Base-by-base conservation (phyloP, 352 stramenopile genomes). In the Phytophthora rubi region DNA sequence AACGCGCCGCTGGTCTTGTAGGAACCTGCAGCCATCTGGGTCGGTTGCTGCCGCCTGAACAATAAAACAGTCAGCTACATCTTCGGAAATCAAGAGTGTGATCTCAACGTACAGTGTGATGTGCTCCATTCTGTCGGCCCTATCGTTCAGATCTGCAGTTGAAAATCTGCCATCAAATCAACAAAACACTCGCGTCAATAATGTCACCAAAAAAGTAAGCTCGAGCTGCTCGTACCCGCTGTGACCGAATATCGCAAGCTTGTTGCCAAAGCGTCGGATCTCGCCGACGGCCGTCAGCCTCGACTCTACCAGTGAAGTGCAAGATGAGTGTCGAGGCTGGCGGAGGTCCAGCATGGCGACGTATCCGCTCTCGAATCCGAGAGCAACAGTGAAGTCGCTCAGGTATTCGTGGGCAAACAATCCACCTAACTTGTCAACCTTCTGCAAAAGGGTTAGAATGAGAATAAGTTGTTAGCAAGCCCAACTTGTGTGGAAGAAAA, bases 401-500 rank as follows among this genome's bases (percentile, higher is more conserved):
- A 91, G 56, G 61, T 93, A 92, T 65, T 94, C 83, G 42, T 95
- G 88, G 12, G 81, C 73, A 57, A 89, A 95, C 18, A 95, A 73
- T 1, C 86, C 86, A 15, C 88, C 86, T 51, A 86, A 68, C 4
- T 59, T 52, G 9, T 73, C 51, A 23, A 89, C 51, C n/a, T 77
- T 71, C 81, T 92, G 35, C 44, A 56, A 10, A 37, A 59, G 23
- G 23, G 23, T 26, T 26, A 26, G 23, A 26, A 26, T 26, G 23
- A 12, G 15, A 26, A 32, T 33, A 53, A 58, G n/a, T 65, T 28
- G 62, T 30, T 12, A 62, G 9, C 8, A 56, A 49, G 23, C 1
- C 23, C 23, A 26, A 26, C 1, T 26, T 26, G 23, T 3, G 23
- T 26, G 23, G 1, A 0, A 26, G 23, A 0, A 26, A 26, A 26